Base-by-base conservation (phyloP, 768 basidiomycete genomes). In the Panaeolus cyanescens region DNA sequence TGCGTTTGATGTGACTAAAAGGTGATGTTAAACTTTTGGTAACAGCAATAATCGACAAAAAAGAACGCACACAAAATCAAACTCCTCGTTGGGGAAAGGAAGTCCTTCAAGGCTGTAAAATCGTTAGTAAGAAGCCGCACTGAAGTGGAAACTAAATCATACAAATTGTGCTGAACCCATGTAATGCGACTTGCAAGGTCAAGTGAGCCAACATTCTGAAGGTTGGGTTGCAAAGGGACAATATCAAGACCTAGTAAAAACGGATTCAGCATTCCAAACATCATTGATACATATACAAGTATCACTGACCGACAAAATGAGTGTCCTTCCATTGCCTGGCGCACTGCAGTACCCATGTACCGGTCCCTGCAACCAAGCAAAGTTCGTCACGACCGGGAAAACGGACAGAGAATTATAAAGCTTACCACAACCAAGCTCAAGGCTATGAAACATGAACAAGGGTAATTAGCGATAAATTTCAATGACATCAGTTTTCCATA, bases 91-190 rank as follows among this genome's bases (percentile, higher is more conserved):
- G 7, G 80, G 80, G 68, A 92, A 92, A 0, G 91, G 90, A 56
- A 92, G 80, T 0, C 78, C 77, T 59, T 91, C 87, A 25, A 92
- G 76, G 70, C 90, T 91, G 62, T 7, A 62, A 59, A 30, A 31
- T 31, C 22, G 20, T 57, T 13, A 61, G 42, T 22, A 28, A 58
- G 37, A 55, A 7, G 12, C 15, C 13, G 32, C 17, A 54, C 32
- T 57, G 33, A 56, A n/a, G 33, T 54, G 33, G 58, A 32, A 34
- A 59, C 37, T 25, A 37, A 17, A 68, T n/a, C 88, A 42, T 64
- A 90, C 90, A 90, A 90, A 65, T 91, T 91, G 3, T 82, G 81
- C 59, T 89, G 87, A 1, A 89, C 80, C 90, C 90, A 92, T 56
- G 83, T 86, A 32, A 92, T 81, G 62, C 90, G 77, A 13, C 81